Evolutionary conservation across 345 rosid genomes (phyloP).

Genomic region (Aethionema arabicum): DNA sequence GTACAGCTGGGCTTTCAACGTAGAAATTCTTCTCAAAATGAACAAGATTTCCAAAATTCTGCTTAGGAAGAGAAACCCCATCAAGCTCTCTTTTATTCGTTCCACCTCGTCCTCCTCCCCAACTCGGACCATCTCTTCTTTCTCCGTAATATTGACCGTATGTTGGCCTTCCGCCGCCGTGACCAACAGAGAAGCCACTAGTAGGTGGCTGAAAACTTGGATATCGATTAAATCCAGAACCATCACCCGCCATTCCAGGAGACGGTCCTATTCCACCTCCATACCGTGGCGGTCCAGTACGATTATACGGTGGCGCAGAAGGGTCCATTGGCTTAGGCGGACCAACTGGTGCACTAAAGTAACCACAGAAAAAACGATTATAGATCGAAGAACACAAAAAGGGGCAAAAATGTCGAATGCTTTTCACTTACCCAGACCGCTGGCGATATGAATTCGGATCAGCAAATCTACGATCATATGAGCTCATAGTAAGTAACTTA

Average conservation of each 20-base stretch:
- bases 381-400: not conserved
- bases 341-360: conserved; percentile 54
- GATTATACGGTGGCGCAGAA: conserved; percentile 38
- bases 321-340: conserved; percentile 40
- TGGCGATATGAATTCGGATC: conserved; percentile 85
- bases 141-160: conserved; percentile 11
- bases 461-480: conserved; percentile 61
- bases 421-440: conserved; percentile 62
- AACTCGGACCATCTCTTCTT: conserved; percentile 36
- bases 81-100: conserved; percentile 59
- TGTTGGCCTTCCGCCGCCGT: conserved; percentile 30
- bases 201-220: conserved; percentile 59
- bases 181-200: conserved; percentile 45
- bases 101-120: conserved; percentile 57
- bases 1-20: conserved; percentile 58
- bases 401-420: not conserved
- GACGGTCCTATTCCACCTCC: conserved; percentile 42
- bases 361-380: not conserved
- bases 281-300: conserved; percentile 41
- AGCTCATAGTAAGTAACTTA: conserved; percentile 44
- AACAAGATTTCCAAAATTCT: conserved; percentile 69
- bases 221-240: conserved; percentile 36
- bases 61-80: conserved; percentile 60
- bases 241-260: conserved; percentile 39
- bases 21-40: conserved; percentile 92